phyloP scores from a whole-genome alignment of 257 asterid genomes.

The Solanum neorickii region DNA sequence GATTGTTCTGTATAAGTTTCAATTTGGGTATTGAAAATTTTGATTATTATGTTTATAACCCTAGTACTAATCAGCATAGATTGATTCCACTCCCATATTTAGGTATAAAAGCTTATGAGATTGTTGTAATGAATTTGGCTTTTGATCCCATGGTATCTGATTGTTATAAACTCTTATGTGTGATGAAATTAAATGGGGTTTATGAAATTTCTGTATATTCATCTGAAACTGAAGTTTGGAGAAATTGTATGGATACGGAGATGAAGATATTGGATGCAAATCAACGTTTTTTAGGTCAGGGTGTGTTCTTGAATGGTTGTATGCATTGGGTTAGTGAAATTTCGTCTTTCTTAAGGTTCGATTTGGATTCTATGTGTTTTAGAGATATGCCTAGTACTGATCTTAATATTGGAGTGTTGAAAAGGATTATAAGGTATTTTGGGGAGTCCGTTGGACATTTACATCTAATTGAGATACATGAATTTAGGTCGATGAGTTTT shows the following conservation, averaged over 20 bases:
- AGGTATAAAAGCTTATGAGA: neutral
- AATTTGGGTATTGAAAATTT: neutral
- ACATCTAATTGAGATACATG: neutral
- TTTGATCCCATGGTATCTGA: conserved; percentile 6
- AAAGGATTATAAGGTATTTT: neutral
- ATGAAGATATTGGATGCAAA: neutral
- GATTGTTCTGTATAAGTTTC: neutral
- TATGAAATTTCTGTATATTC: neutral
- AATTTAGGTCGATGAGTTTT: neutral
- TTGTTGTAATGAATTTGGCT: neutral
- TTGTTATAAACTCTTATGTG: neutral
- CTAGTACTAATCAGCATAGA: neutral
- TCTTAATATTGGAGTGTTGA: neutral
- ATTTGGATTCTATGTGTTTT: neutral
- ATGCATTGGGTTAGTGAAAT: conserved; percentile 5
- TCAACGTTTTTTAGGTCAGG: neutral
- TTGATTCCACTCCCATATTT: neutral
- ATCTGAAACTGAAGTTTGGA: conserved; percentile 1
- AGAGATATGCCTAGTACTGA: neutral
- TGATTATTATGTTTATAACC: conserved; percentile 7
- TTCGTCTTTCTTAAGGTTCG: neutral
- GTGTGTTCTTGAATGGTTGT: neutral
- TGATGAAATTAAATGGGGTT: neutral
- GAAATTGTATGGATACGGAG: neutral
- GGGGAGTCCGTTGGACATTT: neutral